Base-by-base conservation (phyloP, 768 basidiomycete species). In the Lentinula guzmanii region DNA sequence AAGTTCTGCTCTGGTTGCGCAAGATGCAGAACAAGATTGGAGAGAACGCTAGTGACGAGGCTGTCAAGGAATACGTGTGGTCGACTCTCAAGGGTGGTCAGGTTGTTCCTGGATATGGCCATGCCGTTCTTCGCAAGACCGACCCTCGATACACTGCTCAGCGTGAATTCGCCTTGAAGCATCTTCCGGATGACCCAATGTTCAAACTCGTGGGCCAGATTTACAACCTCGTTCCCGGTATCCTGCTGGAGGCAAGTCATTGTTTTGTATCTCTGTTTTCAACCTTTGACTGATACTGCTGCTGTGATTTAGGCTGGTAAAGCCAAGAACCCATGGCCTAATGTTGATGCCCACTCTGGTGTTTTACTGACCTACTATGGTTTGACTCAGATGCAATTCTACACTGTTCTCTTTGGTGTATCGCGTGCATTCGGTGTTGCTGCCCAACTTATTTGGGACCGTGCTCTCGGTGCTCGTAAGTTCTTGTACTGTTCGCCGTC, bases 311-410 rank as follows among this genome's bases (percentile, higher is more conserved):
- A 90, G 88, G 91, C 91, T 66, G 91, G 91, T 66, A 93, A 93
- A 75, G 91, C 91, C 16, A 93, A 93, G 83, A 93, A 93, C 79
- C 91, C 91, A 1, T 93, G 90, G 90, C 95, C 95, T 50, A 98
- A 98, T 73, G 95, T 98, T 61, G 95, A 98, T 73, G 93, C 95
- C 54, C 95, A 96, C 79, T 98, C 96, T 15, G 94, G 93, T 75
- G 91, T 86, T 58, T 84, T 95, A 51, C 77, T 95, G 21, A 89
- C 89, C 33, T 79, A 95, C 76, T 95, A 94, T 69, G 93, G 93
- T 53, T 77, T 96, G 60, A 84, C 82, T 64, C 86, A 95, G 75
- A 94, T 95, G 89, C 85, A 93, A 71, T 98, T 91, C 82, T 98
- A 98, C 79, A 98, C 95, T 66, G 96, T 98, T 60, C 81, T 97